Percentiles rank a stretch among this genome's conserved stretches.
Evolutionary conservation across 177 flowering plant genomes (phyloP).

Genomic region (Vitis hybrid): DNA sequence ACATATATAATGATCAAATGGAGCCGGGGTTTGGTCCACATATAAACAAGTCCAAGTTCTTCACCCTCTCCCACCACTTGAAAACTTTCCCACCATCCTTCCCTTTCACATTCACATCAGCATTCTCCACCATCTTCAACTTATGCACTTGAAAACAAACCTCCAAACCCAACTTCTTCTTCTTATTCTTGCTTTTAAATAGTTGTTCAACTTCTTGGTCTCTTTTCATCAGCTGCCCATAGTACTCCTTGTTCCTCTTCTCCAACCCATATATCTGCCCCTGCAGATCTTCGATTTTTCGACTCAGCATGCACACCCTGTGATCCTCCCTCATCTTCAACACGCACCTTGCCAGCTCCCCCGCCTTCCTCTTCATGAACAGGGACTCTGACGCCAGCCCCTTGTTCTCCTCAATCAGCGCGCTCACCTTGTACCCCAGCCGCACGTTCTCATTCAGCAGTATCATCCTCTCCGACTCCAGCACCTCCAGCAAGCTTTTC

Average conservation of each 20-base stretch:
- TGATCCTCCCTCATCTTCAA: slow-evolving; percentile 69
- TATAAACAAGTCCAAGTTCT: slow-evolving; percentile 41
- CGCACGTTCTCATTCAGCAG: slow-evolving; percentile 43
- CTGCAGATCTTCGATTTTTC: slow-evolving; percentile 67
- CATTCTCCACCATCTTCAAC: slow-evolving; percentile 14
- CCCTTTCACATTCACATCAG: neutral
- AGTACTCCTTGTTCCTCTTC: slow-evolving; percentile 58
- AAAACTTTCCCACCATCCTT: slow-evolving; percentile 4
- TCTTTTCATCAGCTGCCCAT: slow-evolving; percentile 31
- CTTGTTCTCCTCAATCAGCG: slow-evolving; percentile 38
- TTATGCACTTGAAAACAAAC: slow-evolving; percentile 29
- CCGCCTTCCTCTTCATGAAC: slow-evolving; percentile 62
- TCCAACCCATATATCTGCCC: slow-evolving; percentile 61
- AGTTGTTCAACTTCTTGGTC: slow-evolving; percentile 15
- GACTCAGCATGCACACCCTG: slow-evolving; percentile 44
- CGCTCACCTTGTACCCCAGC: slow-evolving; percentile 31
- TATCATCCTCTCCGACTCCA: slow-evolving; percentile 59
- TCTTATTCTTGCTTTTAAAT: slow-evolving; percentile 10
- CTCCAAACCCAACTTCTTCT: slow-evolving; percentile 19
- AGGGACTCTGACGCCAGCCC: slow-evolving; percentile 41
- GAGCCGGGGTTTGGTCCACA: slow-evolving; percentile 28
- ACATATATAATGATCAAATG: neutral
- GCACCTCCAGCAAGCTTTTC: slow-evolving; percentile 45
- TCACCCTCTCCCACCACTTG: slow-evolving; percentile 47
- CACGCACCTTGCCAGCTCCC: slow-evolving; percentile 63